Conservation (phyloP, 768 basidiomycete genomes). For the Russula vinacea region DNA sequence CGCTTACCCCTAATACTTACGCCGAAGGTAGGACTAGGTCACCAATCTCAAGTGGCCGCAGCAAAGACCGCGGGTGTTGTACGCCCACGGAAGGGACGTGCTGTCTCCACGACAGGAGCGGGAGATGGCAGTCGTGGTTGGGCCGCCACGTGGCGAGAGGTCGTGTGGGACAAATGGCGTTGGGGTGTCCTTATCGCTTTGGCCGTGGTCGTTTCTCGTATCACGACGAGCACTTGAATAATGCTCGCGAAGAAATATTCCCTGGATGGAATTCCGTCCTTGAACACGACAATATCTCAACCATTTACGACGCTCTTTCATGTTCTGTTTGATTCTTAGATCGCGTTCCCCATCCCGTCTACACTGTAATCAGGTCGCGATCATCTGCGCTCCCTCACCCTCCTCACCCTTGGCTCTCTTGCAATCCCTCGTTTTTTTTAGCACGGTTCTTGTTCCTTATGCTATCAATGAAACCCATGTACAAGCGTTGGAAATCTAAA, state of each 20-base stretch:
- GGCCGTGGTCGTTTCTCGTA: slow-evolving; percentile 72
- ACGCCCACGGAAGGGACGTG: slow-evolving; percentile 28
- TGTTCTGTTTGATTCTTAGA: slow-evolving; percentile 10
- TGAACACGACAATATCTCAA: slow-evolving; percentile 13
- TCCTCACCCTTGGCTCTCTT: slow-evolving; percentile 14
- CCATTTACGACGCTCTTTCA: slow-evolving; percentile 28
- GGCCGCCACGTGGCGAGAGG: slow-evolving; percentile 58
- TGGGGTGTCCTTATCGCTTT: slow-evolving; percentile 76
- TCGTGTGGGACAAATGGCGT: slow-evolving; percentile 82
- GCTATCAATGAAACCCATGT: slow-evolving; percentile 25
- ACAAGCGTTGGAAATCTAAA: slow-evolving; percentile 17
- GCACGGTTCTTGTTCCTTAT: slow-evolving; percentile 22
- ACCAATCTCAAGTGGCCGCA: slow-evolving; percentile 8
- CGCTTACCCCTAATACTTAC: slow-evolving; percentile 31
- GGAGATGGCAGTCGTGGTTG: slow-evolving; percentile 44
- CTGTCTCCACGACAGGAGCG: slow-evolving; percentile 29
- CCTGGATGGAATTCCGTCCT: neutral
- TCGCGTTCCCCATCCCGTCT: slow-evolving; percentile 10
- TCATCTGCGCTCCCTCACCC: slow-evolving; percentile 11
- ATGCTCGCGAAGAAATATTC: neutral
- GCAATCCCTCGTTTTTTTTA: slow-evolving; percentile 17
- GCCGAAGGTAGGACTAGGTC: slow-evolving; percentile 23
- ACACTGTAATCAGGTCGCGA: slow-evolving; percentile 23
- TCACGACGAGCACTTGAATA: slow-evolving; percentile 48
- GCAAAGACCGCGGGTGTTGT: slow-evolving; percentile 19